Conservation (phyloP, 2,329 filamentous ascomycete species). For the Penicillium italicum region DNA sequence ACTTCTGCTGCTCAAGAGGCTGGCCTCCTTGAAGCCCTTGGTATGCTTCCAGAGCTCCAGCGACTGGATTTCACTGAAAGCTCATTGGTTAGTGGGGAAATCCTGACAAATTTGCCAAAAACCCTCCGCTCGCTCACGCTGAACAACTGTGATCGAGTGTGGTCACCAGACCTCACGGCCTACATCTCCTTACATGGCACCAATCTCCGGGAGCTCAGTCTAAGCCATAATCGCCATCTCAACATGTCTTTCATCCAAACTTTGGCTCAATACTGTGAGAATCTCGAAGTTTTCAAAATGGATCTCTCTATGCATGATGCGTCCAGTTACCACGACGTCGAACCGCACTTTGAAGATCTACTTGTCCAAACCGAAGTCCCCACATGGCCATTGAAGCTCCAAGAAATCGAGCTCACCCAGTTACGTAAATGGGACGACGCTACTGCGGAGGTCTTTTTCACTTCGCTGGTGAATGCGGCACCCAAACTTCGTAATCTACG, state of each 20-base stretch:
- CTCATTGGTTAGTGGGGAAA: constrained; percentile 62
- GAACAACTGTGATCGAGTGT: constrained; percentile 73
- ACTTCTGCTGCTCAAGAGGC: constrained; percentile 32
- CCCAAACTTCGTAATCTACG: constrained; percentile 64
- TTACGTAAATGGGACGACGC: constrained; percentile 69
- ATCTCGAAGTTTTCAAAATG: constrained; percentile 67
- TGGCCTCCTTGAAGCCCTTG: constrained; percentile 47
- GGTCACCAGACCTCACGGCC: constrained; percentile 59
- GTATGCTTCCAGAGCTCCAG: constrained; percentile 60
- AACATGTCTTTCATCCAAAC: constrained; percentile 69
- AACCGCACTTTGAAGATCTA: constrained; percentile 69
- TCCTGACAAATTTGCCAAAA: constrained; percentile 66
- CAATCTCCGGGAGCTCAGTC: constrained; percentile 62
- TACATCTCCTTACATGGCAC: constrained; percentile 67
- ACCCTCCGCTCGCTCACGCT: constrained; percentile 66
- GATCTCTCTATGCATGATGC: constrained; percentile 75
- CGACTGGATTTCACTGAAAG: constrained; percentile 72
- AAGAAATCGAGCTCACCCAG: constrained; percentile 69
- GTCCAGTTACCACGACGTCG: constrained; percentile 64
- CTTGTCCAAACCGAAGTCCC: constrained; percentile 60
- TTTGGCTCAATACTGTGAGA: constrained; percentile 65
- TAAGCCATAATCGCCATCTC: constrained; percentile 77
- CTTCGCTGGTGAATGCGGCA: constrained; percentile 71
- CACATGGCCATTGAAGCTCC: constrained; percentile 71
- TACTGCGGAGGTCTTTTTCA: constrained; percentile 72